Evolutionary conservation across 106 monocot genomes (phyloP).

Genomic region (Apostasia shenzhenica): DNA sequence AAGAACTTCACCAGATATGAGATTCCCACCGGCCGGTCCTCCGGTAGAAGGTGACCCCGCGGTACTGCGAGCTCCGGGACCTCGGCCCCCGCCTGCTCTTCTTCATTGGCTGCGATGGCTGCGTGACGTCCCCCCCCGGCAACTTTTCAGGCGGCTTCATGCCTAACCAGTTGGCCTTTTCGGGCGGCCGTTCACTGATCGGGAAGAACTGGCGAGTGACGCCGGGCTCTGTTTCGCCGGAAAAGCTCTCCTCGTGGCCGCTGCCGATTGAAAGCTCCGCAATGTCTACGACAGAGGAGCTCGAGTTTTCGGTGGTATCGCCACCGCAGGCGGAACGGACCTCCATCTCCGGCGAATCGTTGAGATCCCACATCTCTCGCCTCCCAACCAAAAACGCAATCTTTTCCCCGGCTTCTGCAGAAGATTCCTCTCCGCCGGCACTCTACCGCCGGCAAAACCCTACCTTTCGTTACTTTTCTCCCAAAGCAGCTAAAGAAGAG

Average conservation of each 20-base stretch:
- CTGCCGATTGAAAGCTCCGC: slow-evolving; percentile 7
- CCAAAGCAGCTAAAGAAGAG: background rate
- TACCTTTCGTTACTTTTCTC: background rate
- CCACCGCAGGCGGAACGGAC: background rate
- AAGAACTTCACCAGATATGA: slow-evolving; percentile 26
- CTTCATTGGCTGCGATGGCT: slow-evolving; percentile 23
- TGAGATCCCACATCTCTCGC: slow-evolving; percentile 48
- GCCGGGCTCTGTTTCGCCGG: background rate
- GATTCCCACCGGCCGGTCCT: slow-evolving; percentile 60
- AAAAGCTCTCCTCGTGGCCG: background rate
- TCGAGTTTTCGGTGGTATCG: slow-evolving; percentile 4
- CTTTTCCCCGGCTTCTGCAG: background rate
- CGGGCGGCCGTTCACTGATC: slow-evolving; percentile 1
- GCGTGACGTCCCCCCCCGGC: slow-evolving; percentile 4
- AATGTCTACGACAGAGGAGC: slow-evolving; percentile 21
- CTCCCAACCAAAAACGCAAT: background rate
- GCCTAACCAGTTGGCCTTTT: slow-evolving; percentile 20
- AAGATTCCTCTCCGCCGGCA: background rate
- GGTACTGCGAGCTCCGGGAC: slow-evolving; percentile 49
- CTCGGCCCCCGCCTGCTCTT: slow-evolving; percentile 40
- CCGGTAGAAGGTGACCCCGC: slow-evolving; percentile 44
- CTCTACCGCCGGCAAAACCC: background rate
- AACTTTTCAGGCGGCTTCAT: slow-evolving; percentile 16
- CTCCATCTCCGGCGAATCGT: slow-evolving; percentile 33
- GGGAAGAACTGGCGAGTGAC: slow-evolving; percentile 48